Evolutionary conservation across 345 rosid species (phyloP).

Genomic region (Syzygium aqueum): DNA sequence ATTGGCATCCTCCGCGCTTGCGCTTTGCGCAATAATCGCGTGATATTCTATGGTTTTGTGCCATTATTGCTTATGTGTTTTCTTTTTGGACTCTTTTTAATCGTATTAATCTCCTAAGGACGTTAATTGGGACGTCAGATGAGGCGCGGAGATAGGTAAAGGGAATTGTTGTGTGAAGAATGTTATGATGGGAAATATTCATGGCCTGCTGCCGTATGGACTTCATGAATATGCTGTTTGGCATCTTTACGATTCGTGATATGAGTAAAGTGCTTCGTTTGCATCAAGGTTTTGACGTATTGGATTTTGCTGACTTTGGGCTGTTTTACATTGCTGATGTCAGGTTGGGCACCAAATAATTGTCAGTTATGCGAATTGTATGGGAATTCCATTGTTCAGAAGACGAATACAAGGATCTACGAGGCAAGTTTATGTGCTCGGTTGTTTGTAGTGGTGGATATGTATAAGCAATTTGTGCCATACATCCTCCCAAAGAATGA

Average conservation of each 20-base stretch:
- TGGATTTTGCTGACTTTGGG: background rate
- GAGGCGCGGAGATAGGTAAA: background rate
- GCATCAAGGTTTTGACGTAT: background rate
- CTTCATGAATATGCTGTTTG: background rate
- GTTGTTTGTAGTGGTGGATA: background rate
- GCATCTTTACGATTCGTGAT: background rate
- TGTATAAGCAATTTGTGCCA: background rate
- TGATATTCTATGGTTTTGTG: background rate
- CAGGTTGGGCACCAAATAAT: constrained; percentile 95
- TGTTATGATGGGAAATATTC: background rate
- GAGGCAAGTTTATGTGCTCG: constrained; percentile 40
- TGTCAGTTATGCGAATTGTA: constrained; percentile 79
- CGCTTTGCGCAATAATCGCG: background rate
- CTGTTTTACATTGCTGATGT: background rate
- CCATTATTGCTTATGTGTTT: background rate
- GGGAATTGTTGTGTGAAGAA: background rate
- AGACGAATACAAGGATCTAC: constrained; percentile 76
- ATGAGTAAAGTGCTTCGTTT: background rate
- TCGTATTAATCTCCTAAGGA: background rate
- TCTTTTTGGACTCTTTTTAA: background rate
- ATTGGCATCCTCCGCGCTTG: background rate
- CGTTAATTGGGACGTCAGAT: background rate
- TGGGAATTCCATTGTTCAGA: constrained; percentile 79
- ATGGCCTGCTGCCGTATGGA: background rate
- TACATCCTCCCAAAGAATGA: background rate